A percentile compares a stretch with the other conserved stretches of the same genome.
phyloP scores from a whole-genome alignment of 768 basidiomycete genomes.

The Chiua virens region DNA sequence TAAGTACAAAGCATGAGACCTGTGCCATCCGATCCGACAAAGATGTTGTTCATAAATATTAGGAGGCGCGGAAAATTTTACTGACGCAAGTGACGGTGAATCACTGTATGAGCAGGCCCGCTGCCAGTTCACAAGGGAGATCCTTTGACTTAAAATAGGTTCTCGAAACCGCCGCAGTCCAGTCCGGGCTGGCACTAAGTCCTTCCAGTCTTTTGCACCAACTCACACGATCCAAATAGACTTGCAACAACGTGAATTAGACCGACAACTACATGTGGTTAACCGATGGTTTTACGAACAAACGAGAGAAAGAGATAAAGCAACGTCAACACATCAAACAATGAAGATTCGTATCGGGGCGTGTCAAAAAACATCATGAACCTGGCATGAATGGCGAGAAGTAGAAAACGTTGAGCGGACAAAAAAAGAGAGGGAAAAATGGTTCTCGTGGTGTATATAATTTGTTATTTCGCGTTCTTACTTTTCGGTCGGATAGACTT shows the following conservation, averaged over 20 bases:
- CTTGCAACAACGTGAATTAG: neutral
- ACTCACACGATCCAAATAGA: too few species aligned
- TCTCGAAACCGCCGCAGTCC: too few species aligned
- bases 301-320: slow-evolving; percentile 6
- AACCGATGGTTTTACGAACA: slow-evolving; percentile 5
- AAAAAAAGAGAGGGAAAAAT: slow-evolving; percentile 1
- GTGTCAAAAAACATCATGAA: slow-evolving; percentile 21
- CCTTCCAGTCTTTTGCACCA: too few species aligned
- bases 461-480: neutral
- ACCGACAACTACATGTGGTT: slow-evolving; percentile 23
- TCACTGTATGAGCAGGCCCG: too few species aligned
- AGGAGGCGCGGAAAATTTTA: too few species aligned
- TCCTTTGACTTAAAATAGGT: too few species aligned
- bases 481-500: slow-evolving; percentile 11
- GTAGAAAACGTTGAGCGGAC: neutral
- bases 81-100: too few species aligned
- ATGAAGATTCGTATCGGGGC: slow-evolving; percentile 9
- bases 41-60: too few species aligned
- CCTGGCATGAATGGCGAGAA: slow-evolving; percentile 21
- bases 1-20: too few species aligned
- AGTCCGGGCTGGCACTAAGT: too few species aligned
- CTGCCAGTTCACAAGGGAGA: too few species aligned
- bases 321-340: slow-evolving; percentile 3
- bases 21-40: too few species aligned
- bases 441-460: neutral